Conservation (phyloP, 176 grass and related monocot species). For the Thalia dealbata region DNA sequence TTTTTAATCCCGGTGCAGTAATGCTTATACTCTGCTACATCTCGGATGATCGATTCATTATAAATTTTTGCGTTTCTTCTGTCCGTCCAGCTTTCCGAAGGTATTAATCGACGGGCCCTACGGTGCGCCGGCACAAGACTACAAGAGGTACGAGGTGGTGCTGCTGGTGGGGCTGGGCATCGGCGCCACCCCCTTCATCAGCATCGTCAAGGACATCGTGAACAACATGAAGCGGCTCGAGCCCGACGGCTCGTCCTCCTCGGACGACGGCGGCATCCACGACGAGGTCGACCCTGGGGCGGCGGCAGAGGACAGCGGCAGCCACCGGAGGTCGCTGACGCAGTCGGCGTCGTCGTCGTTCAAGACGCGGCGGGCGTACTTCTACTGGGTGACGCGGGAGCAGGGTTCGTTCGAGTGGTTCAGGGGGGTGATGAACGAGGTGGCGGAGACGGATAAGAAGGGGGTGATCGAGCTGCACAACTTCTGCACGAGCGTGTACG, state of each 20-base stretch:
- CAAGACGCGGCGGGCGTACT: conserved; percentile 65
- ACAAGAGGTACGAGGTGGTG: conserved; percentile 82
- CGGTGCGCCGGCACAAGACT: conserved; percentile 83
- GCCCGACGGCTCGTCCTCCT: conserved; percentile 3
- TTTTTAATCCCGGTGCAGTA: too few species aligned
- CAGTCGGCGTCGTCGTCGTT: conserved; percentile 22
- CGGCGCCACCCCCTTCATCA: conserved; percentile 90
- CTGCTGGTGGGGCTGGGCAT: conserved; percentile 78
- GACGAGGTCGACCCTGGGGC: background rate
- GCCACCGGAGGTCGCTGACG: background rate
- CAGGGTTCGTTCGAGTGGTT: conserved; percentile 98
- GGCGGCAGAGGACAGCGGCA: background rate
- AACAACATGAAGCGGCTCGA: conserved; percentile 59
- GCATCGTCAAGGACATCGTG: conserved; percentile 90
- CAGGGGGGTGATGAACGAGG: conserved; percentile 73
- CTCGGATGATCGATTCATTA: too few species aligned
- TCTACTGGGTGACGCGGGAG: conserved; percentile 93
- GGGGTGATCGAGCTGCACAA: conserved; percentile 82
- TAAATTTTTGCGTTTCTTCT: background rate
- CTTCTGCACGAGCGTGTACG: conserved; percentile 94
- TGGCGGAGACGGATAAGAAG: conserved; percentile 64
- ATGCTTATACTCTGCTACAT: too few species aligned
- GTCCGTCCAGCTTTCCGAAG: conserved; percentile 48
- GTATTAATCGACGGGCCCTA: conserved; percentile 84
- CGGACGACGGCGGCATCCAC: conserved; percentile 7